Evolutionary conservation across 2,329 filamentous ascomycete species (phyloP).

Genomic region (Neobulgaria alba): DNA sequence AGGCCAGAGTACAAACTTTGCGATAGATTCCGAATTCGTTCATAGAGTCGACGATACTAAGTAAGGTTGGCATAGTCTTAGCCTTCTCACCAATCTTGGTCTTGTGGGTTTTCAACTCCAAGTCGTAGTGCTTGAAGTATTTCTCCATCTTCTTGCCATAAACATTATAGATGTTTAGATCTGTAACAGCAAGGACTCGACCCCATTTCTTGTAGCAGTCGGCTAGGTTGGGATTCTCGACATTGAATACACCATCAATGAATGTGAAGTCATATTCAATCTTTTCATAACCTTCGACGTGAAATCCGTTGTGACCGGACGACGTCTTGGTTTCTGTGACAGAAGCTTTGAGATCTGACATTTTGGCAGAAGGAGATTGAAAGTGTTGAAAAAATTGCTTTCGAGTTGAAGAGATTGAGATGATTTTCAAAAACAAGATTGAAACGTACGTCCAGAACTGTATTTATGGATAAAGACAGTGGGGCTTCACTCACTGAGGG

Average conservation of each 20-base stretch:
- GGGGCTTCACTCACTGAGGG: too few relatives aligned
- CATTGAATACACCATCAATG: slow-evolving; percentile 59
- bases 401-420: background rate
- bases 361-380: slow-evolving; percentile 29
- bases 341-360: slow-evolving; percentile 63
- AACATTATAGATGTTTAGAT: slow-evolving; percentile 60
- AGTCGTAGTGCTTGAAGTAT: slow-evolving; percentile 57
- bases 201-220: slow-evolving; percentile 58
- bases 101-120: slow-evolving; percentile 58
- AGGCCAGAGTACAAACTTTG: slow-evolving; percentile 37
- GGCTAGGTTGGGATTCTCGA: slow-evolving; percentile 51
- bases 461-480: too few relatives aligned
- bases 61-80: slow-evolving; percentile 61
- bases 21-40: slow-evolving; percentile 62
- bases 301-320: slow-evolving; percentile 43
- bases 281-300: slow-evolving; percentile 66
- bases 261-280: slow-evolving; percentile 70
- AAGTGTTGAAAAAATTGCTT: background rate
- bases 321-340: slow-evolving; percentile 50
- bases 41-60: slow-evolving; percentile 66
- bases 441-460: too few relatives aligned
- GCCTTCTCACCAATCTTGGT: slow-evolving; percentile 70
- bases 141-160: slow-evolving; percentile 57
- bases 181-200: slow-evolving; percentile 59
- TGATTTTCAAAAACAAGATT: too few relatives aligned